phyloP scores from a whole-genome alignment of 768 basidiomycete species.

The Lentinus tigrinus region DNA sequence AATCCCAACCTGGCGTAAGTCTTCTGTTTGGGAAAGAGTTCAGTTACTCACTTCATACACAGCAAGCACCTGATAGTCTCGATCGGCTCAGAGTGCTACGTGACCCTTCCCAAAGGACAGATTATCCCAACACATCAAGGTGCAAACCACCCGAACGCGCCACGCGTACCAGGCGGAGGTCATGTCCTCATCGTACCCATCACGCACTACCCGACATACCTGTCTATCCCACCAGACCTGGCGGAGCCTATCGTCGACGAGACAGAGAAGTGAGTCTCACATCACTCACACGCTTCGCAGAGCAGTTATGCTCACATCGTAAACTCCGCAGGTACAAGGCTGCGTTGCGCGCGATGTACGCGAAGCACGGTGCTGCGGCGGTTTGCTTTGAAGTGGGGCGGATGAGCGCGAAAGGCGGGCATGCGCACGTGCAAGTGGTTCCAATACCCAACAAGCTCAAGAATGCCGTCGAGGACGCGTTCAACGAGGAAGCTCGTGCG shows the following conservation, averaged over 20 bases:
- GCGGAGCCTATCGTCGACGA: conserved; percentile 75
- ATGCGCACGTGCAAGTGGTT: conserved; percentile 89
- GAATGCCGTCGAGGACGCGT: conserved; percentile 66
- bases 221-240: conserved; percentile 78
- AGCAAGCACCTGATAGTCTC: conserved; percentile 96
- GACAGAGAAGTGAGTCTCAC: conserved; percentile 59
- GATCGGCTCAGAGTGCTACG: conserved; percentile 90
- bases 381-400: conserved; percentile 90
- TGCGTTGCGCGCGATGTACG: conserved; percentile 71
- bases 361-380: conserved; percentile 61
- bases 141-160: conserved; percentile 36
- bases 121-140: conserved; percentile 77
- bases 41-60: not conserved
- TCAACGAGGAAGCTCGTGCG: conserved; percentile 65
- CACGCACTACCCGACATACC: conserved; percentile 87
- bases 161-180: conserved; percentile 85
- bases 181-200: conserved; percentile 95
- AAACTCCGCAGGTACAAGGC: conserved; percentile 65
- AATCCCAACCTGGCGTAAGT: conserved; percentile 87
- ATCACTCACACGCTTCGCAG: not conserved
- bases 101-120: conserved; percentile 96
- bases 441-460: conserved; percentile 69
- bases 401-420: conserved; percentile 81
- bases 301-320: not conserved
- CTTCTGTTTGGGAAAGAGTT: not conserved